Percentiles rank a stretch among this genome's conserved stretches.
These are phyloP conservation scores for Aspergillus wentii DNA, from an alignment of 495 filamentous ascomycete species.

Conservation along the genomic window DNA sequence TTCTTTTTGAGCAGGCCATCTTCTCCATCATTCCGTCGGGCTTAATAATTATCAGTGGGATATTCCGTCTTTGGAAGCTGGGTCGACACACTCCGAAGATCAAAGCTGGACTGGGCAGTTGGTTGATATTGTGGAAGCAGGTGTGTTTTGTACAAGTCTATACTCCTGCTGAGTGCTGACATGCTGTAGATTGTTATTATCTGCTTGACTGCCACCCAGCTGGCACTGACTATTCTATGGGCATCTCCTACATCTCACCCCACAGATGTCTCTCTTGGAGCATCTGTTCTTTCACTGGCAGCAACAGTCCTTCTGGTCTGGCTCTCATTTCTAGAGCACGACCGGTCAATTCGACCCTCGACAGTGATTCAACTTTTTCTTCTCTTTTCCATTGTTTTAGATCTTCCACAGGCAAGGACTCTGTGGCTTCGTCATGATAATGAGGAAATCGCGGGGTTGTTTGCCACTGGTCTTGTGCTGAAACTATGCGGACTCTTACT, in stretches of 20 bases:
- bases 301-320: conserved; percentile 18
- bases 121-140: too few species aligned
- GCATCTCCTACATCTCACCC: neutral
- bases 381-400: conserved; percentile 43
- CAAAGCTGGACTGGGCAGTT: too few species aligned
- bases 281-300: conserved; percentile 1
- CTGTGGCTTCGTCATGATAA: conserved; percentile 24
- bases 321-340: conserved; percentile 43
- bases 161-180: too few species aligned
- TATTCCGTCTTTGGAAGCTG: conserved; percentile 19
- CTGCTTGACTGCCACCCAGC: neutral
- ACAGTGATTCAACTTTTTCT: conserved; percentile 46
- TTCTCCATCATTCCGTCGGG: conserved; percentile 37
- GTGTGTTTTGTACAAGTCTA: too few species aligned
- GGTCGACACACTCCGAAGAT: neutral
- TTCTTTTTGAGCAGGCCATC: conserved; percentile 43
- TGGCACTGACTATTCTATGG: neutral
- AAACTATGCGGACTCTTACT: conserved; percentile 37
- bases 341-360: conserved; percentile 42
- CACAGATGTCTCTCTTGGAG: conserved; percentile 1
- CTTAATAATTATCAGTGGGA: conserved; percentile 28
- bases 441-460: conserved; percentile 24
- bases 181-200: neutral
- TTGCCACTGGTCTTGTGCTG: conserved; percentile 29
- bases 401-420: conserved; percentile 41